A percentile compares a stretch with the other conserved stretches of the same genome.
phyloP scores from a whole-genome alignment of 345 rosid genomes.

The Hypericum androsaemum region DNA sequence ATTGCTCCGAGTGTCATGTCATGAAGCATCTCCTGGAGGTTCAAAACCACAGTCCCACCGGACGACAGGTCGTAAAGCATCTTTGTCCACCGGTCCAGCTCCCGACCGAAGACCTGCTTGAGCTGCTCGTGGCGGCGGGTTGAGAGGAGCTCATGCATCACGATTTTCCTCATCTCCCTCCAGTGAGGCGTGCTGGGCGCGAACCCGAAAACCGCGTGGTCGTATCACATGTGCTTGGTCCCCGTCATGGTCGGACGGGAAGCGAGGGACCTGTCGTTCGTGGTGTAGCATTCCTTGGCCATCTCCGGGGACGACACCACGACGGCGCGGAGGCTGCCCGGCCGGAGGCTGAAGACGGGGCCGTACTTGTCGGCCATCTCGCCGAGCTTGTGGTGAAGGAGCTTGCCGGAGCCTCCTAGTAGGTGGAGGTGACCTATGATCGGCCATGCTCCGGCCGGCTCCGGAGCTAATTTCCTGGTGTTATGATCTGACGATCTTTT shows the following conservation, averaged over 20 bases:
- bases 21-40: constrained; percentile 33
- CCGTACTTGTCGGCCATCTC: constrained; percentile 27
- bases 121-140: constrained; percentile 42
- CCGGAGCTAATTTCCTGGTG: background rate
- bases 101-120: constrained; percentile 30
- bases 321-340: constrained; percentile 22
- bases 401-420: constrained; percentile 18
- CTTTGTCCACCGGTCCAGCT: constrained; percentile 24
- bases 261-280: constrained; percentile 20
- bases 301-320: constrained; percentile 20
- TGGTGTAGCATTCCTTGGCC: constrained; percentile 30
- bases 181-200: constrained; percentile 51
- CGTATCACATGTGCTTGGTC: constrained; percentile 50
- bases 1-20: constrained; percentile 27
- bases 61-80: constrained; percentile 25
- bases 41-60: constrained; percentile 23
- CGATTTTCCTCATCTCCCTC: constrained; percentile 66
- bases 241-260: constrained; percentile 30
- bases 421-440: constrained; percentile 35
- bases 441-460: constrained; percentile 23
- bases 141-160: constrained; percentile 47
- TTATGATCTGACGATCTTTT: no score
- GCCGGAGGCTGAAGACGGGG: constrained; percentile 25
- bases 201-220: constrained; percentile 52
- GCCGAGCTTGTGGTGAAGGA: constrained; percentile 18